Evolutionary conservation across 2,329 filamentous ascomycete species (phyloP), one percentile per base, ranked within the genome.

Genomic region (Emericellopsis cladophorae): DNA sequence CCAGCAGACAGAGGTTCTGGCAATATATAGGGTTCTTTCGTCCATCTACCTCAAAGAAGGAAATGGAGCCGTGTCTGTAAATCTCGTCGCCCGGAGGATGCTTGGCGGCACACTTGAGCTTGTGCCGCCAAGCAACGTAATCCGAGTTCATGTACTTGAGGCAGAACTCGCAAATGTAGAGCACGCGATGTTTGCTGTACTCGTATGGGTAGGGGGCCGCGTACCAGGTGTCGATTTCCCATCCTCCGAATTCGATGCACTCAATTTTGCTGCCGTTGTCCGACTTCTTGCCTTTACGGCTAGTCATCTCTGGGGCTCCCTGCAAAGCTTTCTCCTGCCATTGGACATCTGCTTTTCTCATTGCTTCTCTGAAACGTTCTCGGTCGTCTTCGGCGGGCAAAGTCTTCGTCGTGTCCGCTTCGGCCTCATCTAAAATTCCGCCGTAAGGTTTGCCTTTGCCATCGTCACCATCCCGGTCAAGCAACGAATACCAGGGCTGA

Each of bases 101-200:
- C 59, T 96, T 96, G 31, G 88, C 88, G 6, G 87, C 84, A 52
- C 92, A 98, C 66, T 98, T 98, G 51, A 88, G 75, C 65, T 96
- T 96, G 62, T 98, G 92, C 40, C 92, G 78, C 87, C 90, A 96
- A 12, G 92, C 90, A 23, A 98, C 92, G 53, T 94, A 96, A 58
- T 95, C 90, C 15, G 92, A 96, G 60, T 93, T 95, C 88, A 98
- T 95, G 65, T 98, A 98, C 63, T 96, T 98, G 45, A 98, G 70
- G 58, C 92, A 98, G 60, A 96, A 98, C 60, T 98, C 93, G 70
- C 92, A 98, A 47, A 98, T 96, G 62, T 95, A 96, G n/a, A 98
- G 74, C 31, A 95, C 84, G 24, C 86, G 81, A 56, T 98, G 96
- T 48, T 90, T 80, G 58, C 88, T 96, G 67, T 98, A 98, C 62